A percentile compares a stretch with the other conserved stretches of the same genome.
Evolutionary conservation across 371 early-diverging fungal species (phyloP).

Genomic region (Parasitella parasitica): DNA sequence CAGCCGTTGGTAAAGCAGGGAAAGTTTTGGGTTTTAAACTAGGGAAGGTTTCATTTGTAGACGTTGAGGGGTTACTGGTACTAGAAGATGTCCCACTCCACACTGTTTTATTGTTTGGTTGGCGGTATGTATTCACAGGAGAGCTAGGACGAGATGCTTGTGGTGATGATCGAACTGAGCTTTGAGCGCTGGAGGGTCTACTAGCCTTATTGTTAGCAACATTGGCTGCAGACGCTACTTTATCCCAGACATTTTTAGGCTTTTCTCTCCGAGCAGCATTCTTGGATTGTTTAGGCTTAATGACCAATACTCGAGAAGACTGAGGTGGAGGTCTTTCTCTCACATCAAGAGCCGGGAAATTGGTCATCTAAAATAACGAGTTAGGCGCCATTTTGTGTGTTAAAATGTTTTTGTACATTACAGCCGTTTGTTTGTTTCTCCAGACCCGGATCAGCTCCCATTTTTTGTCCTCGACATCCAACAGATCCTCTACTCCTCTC

Average conservation of each 20-base stretch:
- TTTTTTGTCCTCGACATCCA: constrained; percentile 59
- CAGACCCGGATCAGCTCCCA: constrained; percentile 65
- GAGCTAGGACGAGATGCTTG: constrained; percentile 48
- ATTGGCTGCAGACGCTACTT: constrained; percentile 19
- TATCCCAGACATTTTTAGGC: constrained; percentile 19
- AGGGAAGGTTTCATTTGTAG: constrained; percentile 25
- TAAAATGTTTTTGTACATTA: constrained; percentile 13
- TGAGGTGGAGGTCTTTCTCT: neutral
- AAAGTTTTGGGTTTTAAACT: constrained; percentile 21
- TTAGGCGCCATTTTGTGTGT: neutral
- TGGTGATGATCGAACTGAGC: constrained; percentile 29
- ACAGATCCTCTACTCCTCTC: constrained; percentile 51
- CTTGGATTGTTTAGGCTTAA: constrained; percentile 13
- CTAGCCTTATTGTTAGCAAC: neutral
- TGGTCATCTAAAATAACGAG: constrained; percentile 17
- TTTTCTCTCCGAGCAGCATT: neutral
- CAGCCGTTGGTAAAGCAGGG: constrained; percentile 48
- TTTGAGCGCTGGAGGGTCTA: constrained; percentile 16
- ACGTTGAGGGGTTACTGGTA: neutral
- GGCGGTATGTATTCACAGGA: constrained; percentile 32
- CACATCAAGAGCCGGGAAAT: constrained; percentile 28
- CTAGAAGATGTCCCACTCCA: constrained; percentile 4
- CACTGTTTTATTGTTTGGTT: neutral
- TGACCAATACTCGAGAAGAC: constrained; percentile 18
- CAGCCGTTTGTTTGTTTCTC: constrained; percentile 69